A percentile compares a stretch with the other conserved stretches of the same genome.
phyloP scores from a whole-genome alignment of 176 grass and related monocot genomes.

The Ampelocalamus luodianensis region DNA sequence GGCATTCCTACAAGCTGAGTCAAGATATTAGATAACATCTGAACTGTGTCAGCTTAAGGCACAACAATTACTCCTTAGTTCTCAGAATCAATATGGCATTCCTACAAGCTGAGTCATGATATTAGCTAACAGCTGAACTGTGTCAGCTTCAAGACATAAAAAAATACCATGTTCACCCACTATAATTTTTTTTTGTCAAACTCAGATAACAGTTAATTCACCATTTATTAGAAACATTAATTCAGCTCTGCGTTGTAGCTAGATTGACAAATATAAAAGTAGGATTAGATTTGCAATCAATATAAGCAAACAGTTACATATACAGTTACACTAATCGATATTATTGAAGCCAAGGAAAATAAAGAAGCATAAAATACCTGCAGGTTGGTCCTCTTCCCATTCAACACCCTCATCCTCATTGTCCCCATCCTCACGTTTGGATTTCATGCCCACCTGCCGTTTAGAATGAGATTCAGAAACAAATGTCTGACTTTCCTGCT shows the following conservation, averaged over 20 bases:
- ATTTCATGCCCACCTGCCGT: slow-evolving; percentile 79
- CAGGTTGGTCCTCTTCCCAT: slow-evolving; percentile 73
- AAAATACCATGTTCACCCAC: not conserved
- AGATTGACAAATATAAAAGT: slow-evolving; percentile 21
- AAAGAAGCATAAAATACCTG: slow-evolving; percentile 51
- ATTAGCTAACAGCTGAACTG: slow-evolving; percentile 7
- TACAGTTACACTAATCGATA: not conserved
- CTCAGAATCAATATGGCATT: not conserved
- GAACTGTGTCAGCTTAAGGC: not conserved
- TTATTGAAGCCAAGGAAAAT: not conserved
- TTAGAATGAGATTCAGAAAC: slow-evolving; percentile 49
- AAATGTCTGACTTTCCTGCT: slow-evolving; percentile 53
- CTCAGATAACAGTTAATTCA: not conserved
- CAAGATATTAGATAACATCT: slow-evolving; percentile 8
- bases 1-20: not conserved
- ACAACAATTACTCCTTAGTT: slow-evolving; percentile 1
- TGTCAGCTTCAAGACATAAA: not conserved
- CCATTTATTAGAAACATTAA: not conserved
- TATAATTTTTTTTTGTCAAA: not conserved
- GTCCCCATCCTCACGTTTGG: slow-evolving; percentile 68
- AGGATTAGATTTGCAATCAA: not conserved
- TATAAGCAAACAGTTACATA: slow-evolving; percentile 11
- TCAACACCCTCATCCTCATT: slow-evolving; percentile 68
- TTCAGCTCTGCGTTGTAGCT: slow-evolving; percentile 6
- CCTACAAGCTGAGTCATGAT: not conserved